These are phyloP conservation scores for Penicillium dipodomyicola DNA, from an alignment of 495 filamentous ascomycete genomes.

Conservation along the genomic window DNA sequence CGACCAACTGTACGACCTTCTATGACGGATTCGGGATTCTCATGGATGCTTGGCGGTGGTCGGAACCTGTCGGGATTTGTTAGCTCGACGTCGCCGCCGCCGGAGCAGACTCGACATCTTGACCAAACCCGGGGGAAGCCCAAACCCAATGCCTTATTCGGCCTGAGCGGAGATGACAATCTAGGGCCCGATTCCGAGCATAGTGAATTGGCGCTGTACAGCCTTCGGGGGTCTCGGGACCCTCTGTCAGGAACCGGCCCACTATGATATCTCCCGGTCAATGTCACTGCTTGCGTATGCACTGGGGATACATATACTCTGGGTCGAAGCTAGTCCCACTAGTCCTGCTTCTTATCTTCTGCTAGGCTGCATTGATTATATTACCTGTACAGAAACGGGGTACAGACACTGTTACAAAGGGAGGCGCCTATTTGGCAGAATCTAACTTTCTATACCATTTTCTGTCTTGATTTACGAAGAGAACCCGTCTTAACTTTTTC, in stretches of 20 bases:
- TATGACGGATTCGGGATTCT: conserved; percentile 82
- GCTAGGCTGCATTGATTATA: background rate
- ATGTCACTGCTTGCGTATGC: conserved; percentile 2
- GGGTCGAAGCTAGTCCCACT: background rate
- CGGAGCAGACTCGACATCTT: conserved; percentile 45
- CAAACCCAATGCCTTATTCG: conserved; percentile 40
- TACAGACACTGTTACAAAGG: background rate
- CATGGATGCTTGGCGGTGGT: conserved; percentile 85
- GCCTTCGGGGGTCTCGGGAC: conserved; percentile 55
- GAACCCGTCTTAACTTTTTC: background rate
- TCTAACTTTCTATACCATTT: background rate
- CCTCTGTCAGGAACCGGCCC: conserved; percentile 21
- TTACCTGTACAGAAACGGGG: background rate
- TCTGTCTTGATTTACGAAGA: background rate
- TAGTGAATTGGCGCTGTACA: conserved; percentile 44
- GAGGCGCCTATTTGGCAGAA: background rate
- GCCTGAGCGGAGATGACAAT: conserved; percentile 36
- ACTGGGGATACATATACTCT: background rate
- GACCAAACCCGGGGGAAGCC: conserved; percentile 29
- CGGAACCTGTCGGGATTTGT: conserved; percentile 50
- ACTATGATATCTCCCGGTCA: background rate
- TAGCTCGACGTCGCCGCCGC: conserved; percentile 45
- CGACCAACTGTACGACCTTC: conserved; percentile 24
- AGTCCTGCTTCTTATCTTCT: conserved; percentile 6
- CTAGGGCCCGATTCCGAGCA: conserved; percentile 30